Evolutionary conservation across 2,329 filamentous ascomycete genomes (phyloP).

Genomic region (Nakataea oryzae): DNA sequence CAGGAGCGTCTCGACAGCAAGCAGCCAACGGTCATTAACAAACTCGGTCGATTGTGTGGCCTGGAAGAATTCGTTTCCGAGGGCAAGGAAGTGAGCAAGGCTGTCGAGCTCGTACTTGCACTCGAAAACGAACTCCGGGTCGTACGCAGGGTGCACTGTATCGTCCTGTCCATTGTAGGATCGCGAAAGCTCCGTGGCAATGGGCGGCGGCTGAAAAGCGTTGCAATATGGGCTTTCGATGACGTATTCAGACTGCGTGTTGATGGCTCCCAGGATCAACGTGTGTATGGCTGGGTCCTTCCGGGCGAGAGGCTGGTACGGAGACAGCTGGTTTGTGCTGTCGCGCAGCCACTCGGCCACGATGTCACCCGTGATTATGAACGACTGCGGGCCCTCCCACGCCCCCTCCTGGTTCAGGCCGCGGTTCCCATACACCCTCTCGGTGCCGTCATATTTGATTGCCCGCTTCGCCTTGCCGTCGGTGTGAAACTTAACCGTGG

Average conservation of each 20-base stretch:
- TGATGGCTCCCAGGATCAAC: conserved; percentile 14
- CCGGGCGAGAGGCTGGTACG: conserved; percentile 77
- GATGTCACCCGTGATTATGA: conserved; percentile 86
- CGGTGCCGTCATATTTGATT: conserved; percentile 20
- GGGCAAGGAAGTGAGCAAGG: conserved; percentile 77
- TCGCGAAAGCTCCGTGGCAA: conserved; percentile 57
- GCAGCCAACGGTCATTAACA: conserved; percentile 66
- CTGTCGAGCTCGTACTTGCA: conserved; percentile 99
- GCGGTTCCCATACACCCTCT: conserved; percentile 13
- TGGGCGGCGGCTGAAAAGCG: conserved; percentile 89
- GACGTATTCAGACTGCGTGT: conserved; percentile 74
- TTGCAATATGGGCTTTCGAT: conserved; percentile 96
- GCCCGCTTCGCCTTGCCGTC: conserved; percentile 33
- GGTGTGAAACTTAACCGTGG: conserved; percentile 79
- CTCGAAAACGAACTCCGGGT: conserved; percentile 80
- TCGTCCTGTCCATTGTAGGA: conserved; percentile 76
- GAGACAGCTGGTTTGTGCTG: conserved; percentile 80
- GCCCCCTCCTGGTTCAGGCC: conserved; percentile 38
- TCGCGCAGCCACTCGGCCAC: conserved; percentile 91
- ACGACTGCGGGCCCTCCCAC: conserved; percentile 82
- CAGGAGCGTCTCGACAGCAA: conserved; percentile 66
- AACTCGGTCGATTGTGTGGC: conserved; percentile 71
- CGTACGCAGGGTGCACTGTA: conserved; percentile 74
- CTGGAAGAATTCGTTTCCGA: conserved; percentile 79
- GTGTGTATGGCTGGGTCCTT: conserved; percentile 69